These are phyloP conservation scores for Trichoderma semiorbis DNA, from an alignment of 2,329 filamentous ascomycete species.

Conservation along the genomic window DNA sequence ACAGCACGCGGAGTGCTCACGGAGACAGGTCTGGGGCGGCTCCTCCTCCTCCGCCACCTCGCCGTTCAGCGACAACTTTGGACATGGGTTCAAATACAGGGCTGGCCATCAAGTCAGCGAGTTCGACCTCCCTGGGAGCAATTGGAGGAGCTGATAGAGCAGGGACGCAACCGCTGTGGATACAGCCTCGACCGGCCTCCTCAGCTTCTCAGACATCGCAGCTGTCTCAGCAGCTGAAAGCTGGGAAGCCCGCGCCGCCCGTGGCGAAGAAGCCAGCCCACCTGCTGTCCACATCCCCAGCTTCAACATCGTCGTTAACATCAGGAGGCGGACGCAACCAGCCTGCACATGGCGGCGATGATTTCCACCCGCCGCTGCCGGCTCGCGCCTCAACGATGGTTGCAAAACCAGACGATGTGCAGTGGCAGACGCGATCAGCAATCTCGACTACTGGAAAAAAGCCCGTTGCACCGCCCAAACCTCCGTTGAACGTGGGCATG, in stretches of 20 bases:
- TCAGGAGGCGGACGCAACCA: not conserved
- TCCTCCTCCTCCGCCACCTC: constrained; percentile 46
- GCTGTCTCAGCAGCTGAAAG: constrained; percentile 30
- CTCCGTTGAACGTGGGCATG: constrained; percentile 23
- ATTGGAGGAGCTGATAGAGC: constrained; percentile 20
- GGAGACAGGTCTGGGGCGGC: constrained; percentile 23
- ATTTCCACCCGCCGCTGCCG: constrained; percentile 16
- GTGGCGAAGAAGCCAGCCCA: constrained; percentile 63
- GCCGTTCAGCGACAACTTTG: constrained; percentile 36
- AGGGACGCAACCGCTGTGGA: constrained; percentile 28
- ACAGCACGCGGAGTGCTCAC: constrained; percentile 20
- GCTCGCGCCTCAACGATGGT: constrained; percentile 11
- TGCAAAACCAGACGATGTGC: not conserved
- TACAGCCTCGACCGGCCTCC: constrained; percentile 33
- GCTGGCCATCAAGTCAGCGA: constrained; percentile 13
- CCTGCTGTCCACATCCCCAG: constrained; percentile 36
- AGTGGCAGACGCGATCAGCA: constrained; percentile 17
- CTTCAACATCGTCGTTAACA: constrained; percentile 20
- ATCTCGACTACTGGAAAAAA: constrained; percentile 24
- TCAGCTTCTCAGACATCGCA: constrained; percentile 35
- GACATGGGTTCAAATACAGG: constrained; percentile 19
- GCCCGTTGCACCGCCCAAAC: constrained; percentile 26
- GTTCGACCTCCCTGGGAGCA: constrained; percentile 19
- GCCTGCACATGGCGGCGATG: constrained; percentile 22
- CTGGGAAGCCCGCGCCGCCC: constrained; percentile 47